Evolutionary conservation across 805 yeast genomes (phyloP).

Genomic region (Pichia rugopelliculosa): DNA sequence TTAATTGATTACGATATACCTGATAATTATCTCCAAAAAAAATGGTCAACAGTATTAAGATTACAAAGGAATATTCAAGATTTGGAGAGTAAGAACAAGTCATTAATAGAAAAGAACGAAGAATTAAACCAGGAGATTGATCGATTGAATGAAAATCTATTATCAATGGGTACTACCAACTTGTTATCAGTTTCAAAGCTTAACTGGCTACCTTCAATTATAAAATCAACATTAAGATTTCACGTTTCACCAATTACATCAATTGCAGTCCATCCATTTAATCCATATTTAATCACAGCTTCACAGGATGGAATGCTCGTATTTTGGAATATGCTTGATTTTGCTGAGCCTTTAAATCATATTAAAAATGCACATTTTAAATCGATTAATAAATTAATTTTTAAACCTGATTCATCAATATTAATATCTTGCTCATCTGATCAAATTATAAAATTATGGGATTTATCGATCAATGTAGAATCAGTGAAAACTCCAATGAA

Average conservation of each 20-base stretch:
- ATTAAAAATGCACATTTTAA: slow-evolving; percentile 69
- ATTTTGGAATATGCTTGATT: slow-evolving; percentile 63
- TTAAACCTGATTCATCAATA: slow-evolving; percentile 36
- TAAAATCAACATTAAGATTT: slow-evolving; percentile 41
- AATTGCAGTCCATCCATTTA: slow-evolving; percentile 65
- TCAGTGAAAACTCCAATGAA: slow-evolving; percentile 34
- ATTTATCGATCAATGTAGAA: slow-evolving; percentile 26
- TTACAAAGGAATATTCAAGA: slow-evolving; percentile 69
- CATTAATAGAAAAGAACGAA: slow-evolving; percentile 36
- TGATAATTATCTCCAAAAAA: slow-evolving; percentile 47
- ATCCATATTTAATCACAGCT: slow-evolving; percentile 58
- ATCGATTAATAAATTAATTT: slow-evolving; percentile 49
- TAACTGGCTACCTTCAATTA: slow-evolving; percentile 57
- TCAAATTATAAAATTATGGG: slow-evolving; percentile 63
- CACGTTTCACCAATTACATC: slow-evolving; percentile 55
- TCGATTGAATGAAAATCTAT: slow-evolving; percentile 7
- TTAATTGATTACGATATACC: slow-evolving; percentile 16
- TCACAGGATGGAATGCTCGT: slow-evolving; percentile 66
- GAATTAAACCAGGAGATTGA: slow-evolving; percentile 11
- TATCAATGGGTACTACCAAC: background rate
- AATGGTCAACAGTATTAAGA: slow-evolving; percentile 82
- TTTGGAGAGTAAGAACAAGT: slow-evolving; percentile 51
- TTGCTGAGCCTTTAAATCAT: slow-evolving; percentile 51
- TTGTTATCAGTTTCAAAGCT: slow-evolving; percentile 24
- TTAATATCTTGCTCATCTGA: slow-evolving; percentile 48